A percentile compares a stretch with the other conserved stretches of the same genome.
Conservation (phyloP, 495 filamentous ascomycete genomes). For the Podospora conica region DNA sequence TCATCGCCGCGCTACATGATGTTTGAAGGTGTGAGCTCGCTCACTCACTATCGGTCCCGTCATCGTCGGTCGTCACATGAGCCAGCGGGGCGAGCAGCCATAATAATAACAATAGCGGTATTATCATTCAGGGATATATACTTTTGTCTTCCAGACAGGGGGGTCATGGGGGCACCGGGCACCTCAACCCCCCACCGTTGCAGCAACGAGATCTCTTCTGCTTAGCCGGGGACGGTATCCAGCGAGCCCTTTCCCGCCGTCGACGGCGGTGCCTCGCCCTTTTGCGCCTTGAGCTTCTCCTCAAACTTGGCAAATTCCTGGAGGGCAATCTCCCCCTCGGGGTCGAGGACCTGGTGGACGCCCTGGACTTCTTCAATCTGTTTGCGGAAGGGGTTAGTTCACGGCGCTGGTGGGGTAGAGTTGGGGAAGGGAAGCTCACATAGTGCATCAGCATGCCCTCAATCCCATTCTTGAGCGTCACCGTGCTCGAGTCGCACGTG, state of each 20-base stretch:
- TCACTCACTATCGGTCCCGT: background rate
- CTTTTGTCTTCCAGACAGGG: background rate
- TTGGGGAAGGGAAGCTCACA: conserved; percentile 33
- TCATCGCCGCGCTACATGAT: background rate
- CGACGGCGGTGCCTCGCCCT: conserved; percentile 48
- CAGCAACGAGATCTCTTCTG: no score
- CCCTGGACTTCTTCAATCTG: conserved; percentile 95
- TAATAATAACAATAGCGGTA: background rate
- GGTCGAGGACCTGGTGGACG: conserved; percentile 83
- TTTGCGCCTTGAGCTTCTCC: conserved; percentile 80
- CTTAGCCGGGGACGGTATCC: conserved; percentile 52
- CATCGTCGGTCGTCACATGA: background rate
- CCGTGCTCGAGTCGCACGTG: conserved; percentile 92
- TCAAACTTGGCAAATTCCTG: conserved; percentile 94
- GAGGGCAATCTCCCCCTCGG: conserved; percentile 86
- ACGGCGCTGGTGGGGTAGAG: background rate
- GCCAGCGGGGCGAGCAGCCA: no score
- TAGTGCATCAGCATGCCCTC: conserved; percentile 90
- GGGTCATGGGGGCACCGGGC: background rate
- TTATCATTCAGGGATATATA: background rate
- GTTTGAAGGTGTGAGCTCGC: background rate
- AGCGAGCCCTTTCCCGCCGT: conserved; percentile 60
- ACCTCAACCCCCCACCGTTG: background rate
- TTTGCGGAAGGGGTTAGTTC: background rate
- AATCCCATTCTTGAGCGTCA: conserved; percentile 93